These are phyloP conservation scores for Pythium sukuiense DNA, from an alignment of 352 stramenopile species.

Conservation along the genomic window DNA sequence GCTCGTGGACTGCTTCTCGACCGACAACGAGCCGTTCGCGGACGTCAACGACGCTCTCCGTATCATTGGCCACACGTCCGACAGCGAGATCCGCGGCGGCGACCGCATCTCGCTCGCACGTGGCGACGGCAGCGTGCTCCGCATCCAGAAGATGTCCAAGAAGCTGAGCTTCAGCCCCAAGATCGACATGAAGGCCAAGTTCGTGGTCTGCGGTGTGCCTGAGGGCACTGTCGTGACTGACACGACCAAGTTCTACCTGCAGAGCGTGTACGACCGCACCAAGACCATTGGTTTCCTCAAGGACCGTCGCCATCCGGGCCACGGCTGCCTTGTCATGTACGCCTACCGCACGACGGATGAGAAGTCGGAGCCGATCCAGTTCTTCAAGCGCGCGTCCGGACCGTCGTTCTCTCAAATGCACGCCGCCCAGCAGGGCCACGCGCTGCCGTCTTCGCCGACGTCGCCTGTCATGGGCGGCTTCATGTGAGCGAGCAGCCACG, in stretches of 20 bases:
- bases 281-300: constrained; percentile 64
- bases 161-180: constrained; percentile 70
- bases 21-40: constrained; percentile 34
- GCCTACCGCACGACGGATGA: constrained; percentile 49
- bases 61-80: constrained; percentile 62
- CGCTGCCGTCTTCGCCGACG: not conserved
- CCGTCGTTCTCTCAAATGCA: constrained; percentile 18
- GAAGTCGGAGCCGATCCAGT: constrained; percentile 64
- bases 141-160: constrained; percentile 60
- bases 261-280: constrained; percentile 67
- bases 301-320: constrained; percentile 34
- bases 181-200: constrained; percentile 62
- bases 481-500: constrained; percentile 15
- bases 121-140: constrained; percentile 53
- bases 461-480: constrained; percentile 21
- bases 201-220: constrained; percentile 63
- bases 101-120: constrained; percentile 63
- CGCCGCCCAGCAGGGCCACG: constrained; percentile 17
- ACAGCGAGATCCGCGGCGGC: constrained; percentile 51
- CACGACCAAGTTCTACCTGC: constrained; percentile 69
- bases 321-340: constrained; percentile 61
- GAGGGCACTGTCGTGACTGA: constrained; percentile 58
- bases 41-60: constrained; percentile 43
- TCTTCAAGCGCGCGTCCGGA: constrained; percentile 43
- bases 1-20: constrained; percentile 42